Evolutionary conservation across 1,139 yeast species (phyloP).

Genomic region (Candida sanyaensis): DNA sequence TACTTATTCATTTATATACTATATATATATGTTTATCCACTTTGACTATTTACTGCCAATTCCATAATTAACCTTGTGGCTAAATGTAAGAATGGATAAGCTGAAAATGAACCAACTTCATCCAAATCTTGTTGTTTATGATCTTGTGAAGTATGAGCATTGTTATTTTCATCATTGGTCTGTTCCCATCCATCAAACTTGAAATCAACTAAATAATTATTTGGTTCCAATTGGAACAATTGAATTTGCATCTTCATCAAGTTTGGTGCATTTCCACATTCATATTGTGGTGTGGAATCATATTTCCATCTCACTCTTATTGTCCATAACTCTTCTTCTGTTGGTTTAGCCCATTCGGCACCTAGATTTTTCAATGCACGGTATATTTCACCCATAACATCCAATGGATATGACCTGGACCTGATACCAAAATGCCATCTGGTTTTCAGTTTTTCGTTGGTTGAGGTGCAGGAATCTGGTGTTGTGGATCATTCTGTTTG

Average conservation of each 20-base stretch:
- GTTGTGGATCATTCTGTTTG: slow-evolving; percentile 19
- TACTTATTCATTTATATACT: too few relatives aligned
- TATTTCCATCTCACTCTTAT: slow-evolving; percentile 96
- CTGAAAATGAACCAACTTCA: slow-evolving; percentile 82
- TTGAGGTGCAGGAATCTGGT: slow-evolving; percentile 64
- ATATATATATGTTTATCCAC: slow-evolving; percentile 9
- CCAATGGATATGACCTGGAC: slow-evolving; percentile 93
- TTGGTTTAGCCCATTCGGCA: slow-evolving; percentile 96
- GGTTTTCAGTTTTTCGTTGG: slow-evolving; percentile 85
- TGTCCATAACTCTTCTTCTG: slow-evolving; percentile 94
- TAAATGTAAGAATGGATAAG: slow-evolving; percentile 91
- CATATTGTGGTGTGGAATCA: slow-evolving; percentile 34
- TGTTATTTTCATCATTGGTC: background rate
- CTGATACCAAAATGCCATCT: slow-evolving; percentile 99
- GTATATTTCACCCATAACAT: slow-evolving; percentile 98
- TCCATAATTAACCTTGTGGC: slow-evolving; percentile 95
- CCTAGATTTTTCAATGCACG: slow-evolving; percentile 91
- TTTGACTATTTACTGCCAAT: slow-evolving; percentile 75
- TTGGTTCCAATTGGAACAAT: slow-evolving; percentile 91
- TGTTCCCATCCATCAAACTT: slow-evolving; percentile 96
- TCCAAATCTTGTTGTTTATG: slow-evolving; percentile 48
- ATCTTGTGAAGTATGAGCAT: background rate
- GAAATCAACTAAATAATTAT: slow-evolving; percentile 93
- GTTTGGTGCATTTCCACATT: slow-evolving; percentile 28
- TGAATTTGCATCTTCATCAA: slow-evolving; percentile 97